These are phyloP conservation scores for Uronychia binucleata DNA, from an alignment of 73 alveolate genomes.

Conservation along the genomic window DNA sequence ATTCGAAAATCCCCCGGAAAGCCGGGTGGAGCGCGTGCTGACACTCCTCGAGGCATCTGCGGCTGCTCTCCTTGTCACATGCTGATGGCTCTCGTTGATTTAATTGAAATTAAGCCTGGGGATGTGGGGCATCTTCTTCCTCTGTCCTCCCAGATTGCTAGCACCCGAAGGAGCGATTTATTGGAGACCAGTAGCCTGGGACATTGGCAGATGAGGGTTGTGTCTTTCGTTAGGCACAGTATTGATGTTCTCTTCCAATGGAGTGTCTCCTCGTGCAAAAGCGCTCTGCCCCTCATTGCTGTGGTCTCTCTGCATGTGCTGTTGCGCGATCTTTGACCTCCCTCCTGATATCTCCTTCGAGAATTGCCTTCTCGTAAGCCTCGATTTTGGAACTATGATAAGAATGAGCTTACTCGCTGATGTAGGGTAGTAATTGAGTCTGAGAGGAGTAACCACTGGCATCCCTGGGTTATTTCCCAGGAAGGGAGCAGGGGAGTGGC, in stretches of 20 bases:
- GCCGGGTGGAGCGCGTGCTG: constrained; percentile 8
- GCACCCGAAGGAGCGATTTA: constrained; percentile 8
- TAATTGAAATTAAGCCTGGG: constrained; percentile 43
- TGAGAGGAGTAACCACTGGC: not conserved
- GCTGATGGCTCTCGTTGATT: not conserved
- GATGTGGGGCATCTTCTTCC: constrained; percentile 35
- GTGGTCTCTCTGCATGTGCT: constrained; percentile 11
- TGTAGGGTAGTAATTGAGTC: not conserved
- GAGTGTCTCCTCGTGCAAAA: constrained; percentile 23
- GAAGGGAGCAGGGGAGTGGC: not conserved
- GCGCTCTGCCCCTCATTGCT: constrained; percentile 7
- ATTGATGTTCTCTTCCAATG: constrained; percentile 3
- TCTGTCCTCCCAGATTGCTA: not conserved
- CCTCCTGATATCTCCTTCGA: constrained; percentile 5
- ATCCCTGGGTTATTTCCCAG: not conserved
- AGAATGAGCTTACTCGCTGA: too few species aligned
- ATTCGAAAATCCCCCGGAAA: constrained; percentile 17
- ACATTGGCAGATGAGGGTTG: not conserved
- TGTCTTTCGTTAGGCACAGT: not conserved
- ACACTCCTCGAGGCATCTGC: constrained; percentile 17
- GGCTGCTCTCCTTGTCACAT: constrained; percentile 1
- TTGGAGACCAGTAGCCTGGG: not conserved
- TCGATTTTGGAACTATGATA: constrained; percentile 37
- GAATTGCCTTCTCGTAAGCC: constrained; percentile 48
- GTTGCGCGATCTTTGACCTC: constrained; percentile 12